These are phyloP conservation scores for Phalaenopsis hybrid DNA, from an alignment of 116 monocot species.

Conservation along the genomic window DNA sequence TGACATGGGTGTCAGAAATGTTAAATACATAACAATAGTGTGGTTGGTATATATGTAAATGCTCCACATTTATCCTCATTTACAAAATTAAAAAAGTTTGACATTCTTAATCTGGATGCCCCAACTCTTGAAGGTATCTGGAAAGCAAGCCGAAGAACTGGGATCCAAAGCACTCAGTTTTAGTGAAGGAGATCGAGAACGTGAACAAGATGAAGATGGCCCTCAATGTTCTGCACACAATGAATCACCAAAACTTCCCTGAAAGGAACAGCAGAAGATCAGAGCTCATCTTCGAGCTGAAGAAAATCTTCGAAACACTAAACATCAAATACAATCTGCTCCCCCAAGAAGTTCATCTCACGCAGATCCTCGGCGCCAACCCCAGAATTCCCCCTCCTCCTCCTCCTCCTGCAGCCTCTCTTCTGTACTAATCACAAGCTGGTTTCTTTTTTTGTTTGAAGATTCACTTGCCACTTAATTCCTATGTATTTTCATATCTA, in stretches of 20 bases:
- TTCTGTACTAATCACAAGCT: not conserved
- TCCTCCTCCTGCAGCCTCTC: not conserved
- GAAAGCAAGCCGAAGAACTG: constrained; percentile 22
- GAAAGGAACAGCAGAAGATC: constrained; percentile 19
- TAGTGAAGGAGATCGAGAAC: constrained; percentile 21
- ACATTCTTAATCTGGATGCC: too few species aligned
- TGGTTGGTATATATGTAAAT: too few species aligned
- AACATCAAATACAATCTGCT: constrained; percentile 27
- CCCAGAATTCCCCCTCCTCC: constrained; percentile 10
- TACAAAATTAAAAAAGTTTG: too few species aligned
- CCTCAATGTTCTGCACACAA: constrained; percentile 22
- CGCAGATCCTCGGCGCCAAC: constrained; percentile 12
- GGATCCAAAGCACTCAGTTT: constrained; percentile 17
- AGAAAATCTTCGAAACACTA: constrained; percentile 31
- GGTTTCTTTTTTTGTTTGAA: too few species aligned
- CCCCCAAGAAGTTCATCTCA: constrained; percentile 28
- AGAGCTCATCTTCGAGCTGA: constrained; percentile 24
- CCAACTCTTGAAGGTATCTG: constrained; percentile 16
- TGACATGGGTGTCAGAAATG: too few species aligned
- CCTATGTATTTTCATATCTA: too few species aligned
- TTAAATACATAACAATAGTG: too few species aligned
- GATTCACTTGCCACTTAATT: too few species aligned
- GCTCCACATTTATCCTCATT: too few species aligned
- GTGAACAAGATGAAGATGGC: constrained; percentile 37
- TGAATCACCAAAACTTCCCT: constrained; percentile 19